Conservation (phyloP, 352 stramenopile genomes). For the Phytophthora megakarya region DNA sequence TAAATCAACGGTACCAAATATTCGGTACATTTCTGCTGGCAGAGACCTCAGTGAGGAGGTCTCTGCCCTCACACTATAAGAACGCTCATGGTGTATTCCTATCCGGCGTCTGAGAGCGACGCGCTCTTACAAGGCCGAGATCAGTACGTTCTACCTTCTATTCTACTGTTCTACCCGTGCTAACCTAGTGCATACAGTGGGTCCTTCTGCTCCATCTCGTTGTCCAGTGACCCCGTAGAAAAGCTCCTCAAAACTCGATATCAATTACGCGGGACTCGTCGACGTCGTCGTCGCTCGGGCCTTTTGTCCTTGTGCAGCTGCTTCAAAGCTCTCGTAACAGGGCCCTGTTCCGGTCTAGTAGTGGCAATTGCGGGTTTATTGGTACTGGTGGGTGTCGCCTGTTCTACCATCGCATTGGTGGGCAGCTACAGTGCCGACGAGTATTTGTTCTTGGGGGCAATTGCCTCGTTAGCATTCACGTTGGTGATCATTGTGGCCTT, state of each 20-base stretch:
- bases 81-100: conserved; percentile 24
- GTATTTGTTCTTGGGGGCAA: conserved; percentile 74
- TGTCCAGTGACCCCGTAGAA: conserved; percentile 58
- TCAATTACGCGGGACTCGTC: conserved; percentile 5
- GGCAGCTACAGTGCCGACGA: conserved; percentile 49
- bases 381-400: conserved; percentile 44
- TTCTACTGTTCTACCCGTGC: conserved; percentile 1
- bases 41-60: conserved; percentile 8
- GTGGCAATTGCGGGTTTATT: conserved; percentile 43
- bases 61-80: background rate
- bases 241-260: conserved; percentile 37
- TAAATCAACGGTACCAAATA: background rate
- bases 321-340: conserved; percentile 24
- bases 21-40: background rate
- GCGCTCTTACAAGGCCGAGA: conserved; percentile 33
- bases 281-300: conserved; percentile 4
- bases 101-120: conserved; percentile 32
- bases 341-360: conserved; percentile 37
- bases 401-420: conserved; percentile 40
- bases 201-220: conserved; percentile 68
- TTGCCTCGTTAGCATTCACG: conserved; percentile 76
- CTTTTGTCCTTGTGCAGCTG: conserved; percentile 32
- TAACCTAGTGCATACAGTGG: conserved; percentile 30
- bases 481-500: conserved; percentile 79
- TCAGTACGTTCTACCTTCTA: conserved; percentile 34